phyloP scores from a whole-genome alignment of 495 filamentous ascomycete genomes.

The Hypoxylon crocopeplum region DNA sequence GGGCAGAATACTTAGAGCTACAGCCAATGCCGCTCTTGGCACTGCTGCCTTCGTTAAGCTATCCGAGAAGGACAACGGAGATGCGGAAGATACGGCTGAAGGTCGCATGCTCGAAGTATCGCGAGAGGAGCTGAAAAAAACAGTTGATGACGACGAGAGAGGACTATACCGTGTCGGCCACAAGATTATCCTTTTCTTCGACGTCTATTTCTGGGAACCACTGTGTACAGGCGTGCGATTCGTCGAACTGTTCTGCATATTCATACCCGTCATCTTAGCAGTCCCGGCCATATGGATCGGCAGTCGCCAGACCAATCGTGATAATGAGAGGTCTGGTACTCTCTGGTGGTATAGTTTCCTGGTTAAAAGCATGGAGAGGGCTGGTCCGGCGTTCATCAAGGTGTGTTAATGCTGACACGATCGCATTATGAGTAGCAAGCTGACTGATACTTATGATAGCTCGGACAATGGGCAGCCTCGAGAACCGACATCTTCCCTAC shows the following conservation, averaged over 20 bases:
- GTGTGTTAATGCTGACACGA: constrained; percentile 51
- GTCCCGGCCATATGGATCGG: constrained; percentile 87
- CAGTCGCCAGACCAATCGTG: constrained; percentile 58
- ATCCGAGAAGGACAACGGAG: constrained; percentile 67
- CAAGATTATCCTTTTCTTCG: constrained; percentile 66
- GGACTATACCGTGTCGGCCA: constrained; percentile 61
- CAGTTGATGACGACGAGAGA: constrained; percentile 64
- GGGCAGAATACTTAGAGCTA: constrained; percentile 51
- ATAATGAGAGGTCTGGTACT: constrained; percentile 77
- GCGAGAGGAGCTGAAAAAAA: constrained; percentile 73
- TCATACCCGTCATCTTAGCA: constrained; percentile 83
- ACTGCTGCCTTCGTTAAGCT: constrained; percentile 72
- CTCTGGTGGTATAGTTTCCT: constrained; percentile 96
- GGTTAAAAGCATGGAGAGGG: constrained; percentile 87
- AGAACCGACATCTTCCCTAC: constrained; percentile 97
- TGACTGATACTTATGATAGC: constrained; percentile 57
- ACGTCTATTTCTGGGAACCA: constrained; percentile 82
- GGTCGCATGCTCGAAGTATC: constrained; percentile 85
- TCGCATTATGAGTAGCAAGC: not conserved
- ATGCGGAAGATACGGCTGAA: constrained; percentile 73
- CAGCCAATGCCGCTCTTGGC: constrained; percentile 57
- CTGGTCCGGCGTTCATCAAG: constrained; percentile 98
- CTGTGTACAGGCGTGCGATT: constrained; percentile 87
- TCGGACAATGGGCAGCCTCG: constrained; percentile 99
- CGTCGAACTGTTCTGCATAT: constrained; percentile 83